Conservation (phyloP, 2,329 filamentous ascomycete genomes). For the Phyllosticta citrichinensis region DNA sequence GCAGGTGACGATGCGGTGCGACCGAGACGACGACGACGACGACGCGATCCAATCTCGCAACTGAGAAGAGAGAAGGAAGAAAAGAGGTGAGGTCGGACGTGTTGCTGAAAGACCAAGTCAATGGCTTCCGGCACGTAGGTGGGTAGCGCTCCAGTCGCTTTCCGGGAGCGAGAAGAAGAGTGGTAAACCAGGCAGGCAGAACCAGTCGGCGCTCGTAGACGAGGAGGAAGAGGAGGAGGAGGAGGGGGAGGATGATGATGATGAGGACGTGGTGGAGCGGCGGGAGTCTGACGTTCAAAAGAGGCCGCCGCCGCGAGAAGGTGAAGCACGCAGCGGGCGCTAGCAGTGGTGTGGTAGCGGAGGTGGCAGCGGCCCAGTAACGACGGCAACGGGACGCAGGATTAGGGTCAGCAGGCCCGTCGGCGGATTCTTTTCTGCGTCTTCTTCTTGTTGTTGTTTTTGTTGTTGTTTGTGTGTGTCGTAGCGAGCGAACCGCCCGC, state of each 20-base stretch:
- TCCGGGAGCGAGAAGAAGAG: too few relatives aligned
- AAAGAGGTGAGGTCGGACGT: neutral
- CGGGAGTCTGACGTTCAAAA: neutral
- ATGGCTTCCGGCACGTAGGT: neutral
- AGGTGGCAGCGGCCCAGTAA: neutral
- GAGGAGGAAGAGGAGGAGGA: too few relatives aligned
- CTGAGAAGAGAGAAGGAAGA: neutral
- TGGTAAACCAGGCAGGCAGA: too few relatives aligned
- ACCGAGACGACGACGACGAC: too few relatives aligned
- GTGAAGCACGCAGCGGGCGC: neutral
- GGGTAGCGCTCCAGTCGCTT: neutral
- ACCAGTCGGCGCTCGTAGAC: too few relatives aligned
- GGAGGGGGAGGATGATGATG: neutral
- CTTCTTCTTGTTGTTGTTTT: neutral
- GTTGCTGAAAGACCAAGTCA: neutral
- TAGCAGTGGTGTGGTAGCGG: neutral
- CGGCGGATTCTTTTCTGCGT: neutral
- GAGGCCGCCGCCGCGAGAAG: neutral
- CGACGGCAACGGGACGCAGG: neutral
- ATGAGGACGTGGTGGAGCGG: neutral
- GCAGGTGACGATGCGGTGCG: too few relatives aligned
- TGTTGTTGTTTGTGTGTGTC: neutral
- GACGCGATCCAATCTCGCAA: too few relatives aligned
- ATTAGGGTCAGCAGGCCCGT: neutral
- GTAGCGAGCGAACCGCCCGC: too few relatives aligned